A percentile compares a stretch with the other conserved stretches of the same genome.
Conservation (phyloP, 208 protist species). For the Crithidia sp. region DNA sequence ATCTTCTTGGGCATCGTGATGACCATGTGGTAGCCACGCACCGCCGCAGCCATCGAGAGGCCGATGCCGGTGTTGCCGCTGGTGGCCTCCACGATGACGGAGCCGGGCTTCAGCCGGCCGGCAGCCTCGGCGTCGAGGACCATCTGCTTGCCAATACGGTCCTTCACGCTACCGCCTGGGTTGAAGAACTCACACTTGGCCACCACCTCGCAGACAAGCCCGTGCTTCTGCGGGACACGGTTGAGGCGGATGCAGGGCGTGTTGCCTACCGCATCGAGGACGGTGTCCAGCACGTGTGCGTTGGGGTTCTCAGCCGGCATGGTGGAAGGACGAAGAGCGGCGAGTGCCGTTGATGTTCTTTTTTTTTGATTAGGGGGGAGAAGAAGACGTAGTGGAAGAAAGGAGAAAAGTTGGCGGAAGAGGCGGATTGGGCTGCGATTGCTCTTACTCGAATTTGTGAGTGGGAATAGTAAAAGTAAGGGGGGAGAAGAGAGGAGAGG, state of each 20-base stretch:
- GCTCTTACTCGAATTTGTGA: no score
- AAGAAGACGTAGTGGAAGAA: neutral
- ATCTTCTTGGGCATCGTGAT: constrained; percentile 99
- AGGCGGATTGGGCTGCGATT: no score
- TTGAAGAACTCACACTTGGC: constrained; percentile 94
- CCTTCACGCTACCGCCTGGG: constrained; percentile 97
- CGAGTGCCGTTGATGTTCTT: neutral
- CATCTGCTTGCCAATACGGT: constrained; percentile 97
- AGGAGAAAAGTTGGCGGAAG: no score
- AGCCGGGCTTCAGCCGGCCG: constrained; percentile 93
- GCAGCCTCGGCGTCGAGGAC: constrained; percentile 93
- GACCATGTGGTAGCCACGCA: constrained; percentile 96
- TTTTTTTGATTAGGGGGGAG: neutral
- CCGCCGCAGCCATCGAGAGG: constrained; percentile 94
- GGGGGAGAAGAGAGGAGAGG: no score
- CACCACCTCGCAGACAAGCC: constrained; percentile 88
- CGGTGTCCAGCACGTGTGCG: constrained; percentile 43
- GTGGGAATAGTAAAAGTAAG: no score
- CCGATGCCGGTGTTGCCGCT: constrained; percentile 97
- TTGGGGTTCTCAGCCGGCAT: constrained; percentile 27
- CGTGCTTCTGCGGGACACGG: constrained; percentile 70
- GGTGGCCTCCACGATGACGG: constrained; percentile 97
- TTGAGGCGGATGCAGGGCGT: constrained; percentile 92
- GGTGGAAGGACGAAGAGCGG: neutral
- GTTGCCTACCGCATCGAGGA: constrained; percentile 84